A percentile compares a stretch with the other conserved stretches of the same genome.
Conservation (phyloP, 768 basidiomycete species). For the Cubamyces lactineus region DNA sequence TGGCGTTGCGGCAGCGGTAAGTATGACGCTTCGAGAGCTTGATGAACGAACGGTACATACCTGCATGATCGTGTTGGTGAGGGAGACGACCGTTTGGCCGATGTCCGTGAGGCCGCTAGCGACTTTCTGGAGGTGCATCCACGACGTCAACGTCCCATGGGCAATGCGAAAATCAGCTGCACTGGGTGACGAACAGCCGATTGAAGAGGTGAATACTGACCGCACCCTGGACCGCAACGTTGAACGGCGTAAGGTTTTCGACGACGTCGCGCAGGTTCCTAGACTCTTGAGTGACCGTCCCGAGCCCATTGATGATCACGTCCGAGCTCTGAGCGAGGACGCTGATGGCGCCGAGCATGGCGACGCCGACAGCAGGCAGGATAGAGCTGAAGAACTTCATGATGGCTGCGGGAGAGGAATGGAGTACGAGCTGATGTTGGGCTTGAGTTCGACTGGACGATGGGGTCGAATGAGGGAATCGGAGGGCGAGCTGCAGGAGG, state of each 20-base stretch:
- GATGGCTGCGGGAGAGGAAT: background rate
- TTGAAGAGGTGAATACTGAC: background rate
- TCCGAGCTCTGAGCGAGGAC: constrained; percentile 1
- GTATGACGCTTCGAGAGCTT: too few relatives aligned
- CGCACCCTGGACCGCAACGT: background rate
- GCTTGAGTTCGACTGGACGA: too few relatives aligned
- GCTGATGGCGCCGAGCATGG: constrained; percentile 1
- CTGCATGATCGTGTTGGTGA: background rate
- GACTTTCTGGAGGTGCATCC: background rate
- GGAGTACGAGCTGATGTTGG: too few relatives aligned
- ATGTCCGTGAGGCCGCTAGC: background rate
- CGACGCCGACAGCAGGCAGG: background rate
- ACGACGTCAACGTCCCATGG: too few relatives aligned
- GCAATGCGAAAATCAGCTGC: too few relatives aligned
- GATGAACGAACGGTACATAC: background rate
- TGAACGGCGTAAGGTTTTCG: background rate
- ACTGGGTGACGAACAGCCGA: too few relatives aligned
- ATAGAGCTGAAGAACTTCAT: background rate
- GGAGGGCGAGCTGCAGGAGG: too few relatives aligned
- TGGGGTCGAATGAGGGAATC: too few relatives aligned
- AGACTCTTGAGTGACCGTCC: background rate
- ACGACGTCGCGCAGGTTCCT: background rate
- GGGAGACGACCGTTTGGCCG: background rate
- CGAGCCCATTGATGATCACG: background rate
- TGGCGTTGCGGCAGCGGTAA: too few relatives aligned